Base-by-base conservation (phyloP, 768 basidiomycete genomes). In the Lentinula guzmanii region DNA sequence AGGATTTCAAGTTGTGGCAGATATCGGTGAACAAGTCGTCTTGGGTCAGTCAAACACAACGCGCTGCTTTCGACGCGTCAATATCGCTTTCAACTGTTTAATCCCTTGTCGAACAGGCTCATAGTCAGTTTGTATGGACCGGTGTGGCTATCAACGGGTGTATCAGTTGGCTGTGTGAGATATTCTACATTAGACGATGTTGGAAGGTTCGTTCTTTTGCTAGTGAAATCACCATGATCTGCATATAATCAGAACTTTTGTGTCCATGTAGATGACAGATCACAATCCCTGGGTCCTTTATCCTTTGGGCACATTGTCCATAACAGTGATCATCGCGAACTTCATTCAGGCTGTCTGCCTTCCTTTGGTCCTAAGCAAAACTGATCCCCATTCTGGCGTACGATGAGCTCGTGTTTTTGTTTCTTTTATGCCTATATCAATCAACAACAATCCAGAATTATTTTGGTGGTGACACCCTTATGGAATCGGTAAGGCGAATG, bases 121-220 rank as follows among this genome's bases (percentile, higher is more conserved):
- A 73, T 2, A 79, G 73, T 60, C 66, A 67, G 0, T 74, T 82
- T 18, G 71, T 77, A 62, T 80, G 77, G 76, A 70, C 75, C 0
- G 80, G 81, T 54, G 64, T 82, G 39, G 77, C 83, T 58, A 55
- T 82, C 39, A 83, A 82, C 64, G 80, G 80, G 3, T 65, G 77
- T 8, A 76, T 83, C 41, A 78, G 76, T 64, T 70, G 75, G 58
- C 54, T 80, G 39, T 83, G 82, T 65, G 77, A 84, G 66, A 68
- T 72, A 3, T 84, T 79, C 62, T 80, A 80, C 48, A 77, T 83
- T 31, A 70, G 76, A 41, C 70, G 78, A 58, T 83, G 82, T 61
- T 85, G 81, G 79, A 80, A 79, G 75, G 83, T 79, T 52, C 15
- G 72, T 35, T 39, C 37, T 39, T 24, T 48, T 43, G 6, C 46